A percentile compares a stretch with the other conserved stretches of the same genome.
Conservation (phyloP, 139 green algal species). For the Spirogloea muscicola region DNA sequence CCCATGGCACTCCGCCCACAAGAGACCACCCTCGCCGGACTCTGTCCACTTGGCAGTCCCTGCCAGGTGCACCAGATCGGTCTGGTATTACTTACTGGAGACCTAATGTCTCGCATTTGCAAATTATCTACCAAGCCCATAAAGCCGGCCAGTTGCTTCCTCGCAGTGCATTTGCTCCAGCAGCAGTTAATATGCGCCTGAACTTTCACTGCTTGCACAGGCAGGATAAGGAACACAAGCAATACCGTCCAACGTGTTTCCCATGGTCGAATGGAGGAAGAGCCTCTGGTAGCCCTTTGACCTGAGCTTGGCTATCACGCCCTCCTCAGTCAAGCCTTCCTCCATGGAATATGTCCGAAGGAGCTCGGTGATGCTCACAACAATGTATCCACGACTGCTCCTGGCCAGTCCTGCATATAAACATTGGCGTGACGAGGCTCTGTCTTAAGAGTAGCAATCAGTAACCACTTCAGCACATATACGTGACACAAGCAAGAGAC, state of each 20-base stretch:
- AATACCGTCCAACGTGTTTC: no score
- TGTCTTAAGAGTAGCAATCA: no score
- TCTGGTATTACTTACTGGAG: no score
- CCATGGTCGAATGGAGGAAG: slow-evolving; percentile 24
- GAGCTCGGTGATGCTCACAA: slow-evolving; percentile 57
- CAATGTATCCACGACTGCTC: slow-evolving; percentile 53
- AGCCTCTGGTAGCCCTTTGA: slow-evolving; percentile 13
- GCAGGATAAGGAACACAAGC: not conserved
- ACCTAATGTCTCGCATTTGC: no score
- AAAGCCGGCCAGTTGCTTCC: no score
- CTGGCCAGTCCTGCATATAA: slow-evolving; percentile 12
- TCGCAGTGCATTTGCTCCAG: no score
- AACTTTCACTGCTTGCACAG: no score
- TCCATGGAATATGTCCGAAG: slow-evolving; percentile 47
- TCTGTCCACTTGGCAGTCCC: not conserved
- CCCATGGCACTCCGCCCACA: slow-evolving; percentile 7
- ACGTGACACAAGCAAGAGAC: no score
- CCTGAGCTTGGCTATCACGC: slow-evolving; percentile 30
- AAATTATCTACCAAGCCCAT: no score
- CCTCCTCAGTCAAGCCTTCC: slow-evolving; percentile 69
- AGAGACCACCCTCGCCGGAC: not conserved
- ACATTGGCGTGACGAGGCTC: not conserved
- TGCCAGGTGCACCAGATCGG: not conserved
- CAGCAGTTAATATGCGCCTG: no score
- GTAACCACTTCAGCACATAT: no score